Percentiles rank a stretch among this genome's conserved stretches.
phyloP scores from a whole-genome alignment of 441 rosid species.

The Erysimum cheiri region DNA sequence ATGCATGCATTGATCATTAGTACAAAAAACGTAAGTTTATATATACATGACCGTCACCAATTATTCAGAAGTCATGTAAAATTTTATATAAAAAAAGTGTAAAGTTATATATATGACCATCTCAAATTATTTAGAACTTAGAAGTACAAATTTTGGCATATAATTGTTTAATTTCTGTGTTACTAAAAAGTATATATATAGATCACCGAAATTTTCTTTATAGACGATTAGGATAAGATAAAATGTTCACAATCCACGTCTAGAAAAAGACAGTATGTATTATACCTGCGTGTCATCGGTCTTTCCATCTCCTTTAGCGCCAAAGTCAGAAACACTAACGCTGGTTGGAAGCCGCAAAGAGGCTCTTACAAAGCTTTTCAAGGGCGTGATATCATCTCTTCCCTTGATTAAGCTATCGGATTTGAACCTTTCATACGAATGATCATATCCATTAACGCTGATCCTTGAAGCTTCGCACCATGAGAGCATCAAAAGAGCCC shows the following conservation, averaged over 20 bases:
- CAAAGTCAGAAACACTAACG: slow-evolving; percentile 56
- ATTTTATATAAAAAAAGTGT: too few species aligned
- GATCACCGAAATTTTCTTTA: too few species aligned
- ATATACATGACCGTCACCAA: too few species aligned
- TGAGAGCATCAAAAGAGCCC: slow-evolving; percentile 27
- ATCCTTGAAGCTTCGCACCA: slow-evolving; percentile 43
- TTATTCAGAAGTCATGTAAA: neutral
- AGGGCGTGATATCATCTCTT: neutral
- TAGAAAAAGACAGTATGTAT: too few species aligned
- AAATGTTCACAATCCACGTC: too few species aligned
- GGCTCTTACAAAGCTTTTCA: slow-evolving; percentile 27
- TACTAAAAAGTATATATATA: too few species aligned
- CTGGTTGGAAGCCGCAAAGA: slow-evolving; percentile 20
- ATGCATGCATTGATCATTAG: slow-evolving; percentile 27
- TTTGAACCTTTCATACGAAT: slow-evolving; percentile 42
- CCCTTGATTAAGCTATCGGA: slow-evolving; percentile 34
- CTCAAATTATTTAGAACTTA: too few species aligned
- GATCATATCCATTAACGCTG: slow-evolving; percentile 42
- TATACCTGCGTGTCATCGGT: slow-evolving; percentile 62
- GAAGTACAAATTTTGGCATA: too few species aligned
- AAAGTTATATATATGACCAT: too few species aligned
- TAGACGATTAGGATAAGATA: too few species aligned
- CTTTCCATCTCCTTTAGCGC: slow-evolving; percentile 62
- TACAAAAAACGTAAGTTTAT: neutral
- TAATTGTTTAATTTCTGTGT: too few species aligned